Evolutionary conservation across 1,139 yeast species (phyloP).

Genomic region (Suhomyces maxii): DNA sequence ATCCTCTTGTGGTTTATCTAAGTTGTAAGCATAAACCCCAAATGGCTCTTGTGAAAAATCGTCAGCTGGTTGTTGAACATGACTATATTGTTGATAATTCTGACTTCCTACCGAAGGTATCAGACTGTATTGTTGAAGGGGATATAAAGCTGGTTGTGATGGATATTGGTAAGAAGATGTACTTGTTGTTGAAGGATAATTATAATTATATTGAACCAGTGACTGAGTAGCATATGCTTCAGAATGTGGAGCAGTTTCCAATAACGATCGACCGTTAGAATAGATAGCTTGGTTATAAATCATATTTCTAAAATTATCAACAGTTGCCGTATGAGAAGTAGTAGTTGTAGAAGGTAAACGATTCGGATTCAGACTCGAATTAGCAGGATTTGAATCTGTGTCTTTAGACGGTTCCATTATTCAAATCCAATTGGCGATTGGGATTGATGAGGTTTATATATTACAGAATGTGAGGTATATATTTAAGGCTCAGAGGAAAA

Average conservation of each 20-base stretch:
- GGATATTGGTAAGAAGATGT: neutral
- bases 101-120: neutral
- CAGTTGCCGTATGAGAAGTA: slow-evolving; percentile 2
- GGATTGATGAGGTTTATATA: neutral
- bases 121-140: neutral
- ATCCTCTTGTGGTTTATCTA: slow-evolving; percentile 1
- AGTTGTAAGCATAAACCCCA: neutral
- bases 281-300: slow-evolving; percentile 2
- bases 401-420: slow-evolving; percentile 1
- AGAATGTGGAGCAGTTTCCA: slow-evolving; percentile 2
- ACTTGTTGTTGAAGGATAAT: neutral
- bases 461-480: neutral
- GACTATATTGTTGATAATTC: neutral
- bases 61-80: neutral
- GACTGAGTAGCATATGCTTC: slow-evolving; percentile 1
- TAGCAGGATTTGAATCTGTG: neutral
- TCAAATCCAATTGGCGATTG: neutral
- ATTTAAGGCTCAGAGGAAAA: slow-evolving; percentile 1
- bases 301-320: slow-evolving; percentile 4
- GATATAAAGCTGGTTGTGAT: neutral
- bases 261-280: neutral
- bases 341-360: neutral
- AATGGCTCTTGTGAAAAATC: neutral
- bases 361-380: neutral
- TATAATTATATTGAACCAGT: neutral